Base-by-base conservation (phyloP, 2,329 filamentous ascomycete genomes). In the Paecilomyces variotii region DNA sequence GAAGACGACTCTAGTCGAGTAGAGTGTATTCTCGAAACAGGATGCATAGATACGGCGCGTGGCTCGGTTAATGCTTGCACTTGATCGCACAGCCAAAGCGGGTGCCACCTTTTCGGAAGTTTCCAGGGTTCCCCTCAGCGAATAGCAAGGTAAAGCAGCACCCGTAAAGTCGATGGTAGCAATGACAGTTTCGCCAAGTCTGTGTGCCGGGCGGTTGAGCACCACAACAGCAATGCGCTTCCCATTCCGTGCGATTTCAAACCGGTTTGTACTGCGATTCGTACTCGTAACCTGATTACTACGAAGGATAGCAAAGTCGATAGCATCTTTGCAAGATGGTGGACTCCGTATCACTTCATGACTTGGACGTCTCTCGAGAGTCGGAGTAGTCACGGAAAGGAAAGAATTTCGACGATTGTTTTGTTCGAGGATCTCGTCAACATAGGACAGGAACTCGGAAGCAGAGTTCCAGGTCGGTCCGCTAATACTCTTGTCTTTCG, bases 231-330 rank as follows among this genome's bases (percentile, higher is more conserved):
- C 93, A 11, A 99, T 92, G n/a, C 87, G 87, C 58, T 87, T 87
- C n/a, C 92, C 92, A 68, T 91, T 92, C 12, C 93, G 88, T 11
- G 93, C 88, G 70, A 99, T 97, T 70, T 96, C 92, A 71, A 97
- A 99, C 45, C 91, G 87, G 68, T 96, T 97, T n/a, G 88, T 84
- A 69, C 89, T 92, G 66, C 91, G 87, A 35, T 87, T 86, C n/a
- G 84, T 83, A 52, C 84, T 81, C 2, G 80, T 79, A 0, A 85
- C 82, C 64, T 87, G 77, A 64, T 91, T 91, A 69, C 90, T 91
- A 63, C 90, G 87, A 56, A 97, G 80, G 60, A 97, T 96, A 11
- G 94, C 86, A 61, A 96, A 82, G 69, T 97, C 90, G 67, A 99
- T 96, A 24, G 90, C 87, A 67, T 97, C 91, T 69, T 91, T 93